Evolutionary conservation across 768 basidiomycete genomes (phyloP), one percentile per base, ranked within the genome.

Genomic region (Calvatia gigantea): DNA sequence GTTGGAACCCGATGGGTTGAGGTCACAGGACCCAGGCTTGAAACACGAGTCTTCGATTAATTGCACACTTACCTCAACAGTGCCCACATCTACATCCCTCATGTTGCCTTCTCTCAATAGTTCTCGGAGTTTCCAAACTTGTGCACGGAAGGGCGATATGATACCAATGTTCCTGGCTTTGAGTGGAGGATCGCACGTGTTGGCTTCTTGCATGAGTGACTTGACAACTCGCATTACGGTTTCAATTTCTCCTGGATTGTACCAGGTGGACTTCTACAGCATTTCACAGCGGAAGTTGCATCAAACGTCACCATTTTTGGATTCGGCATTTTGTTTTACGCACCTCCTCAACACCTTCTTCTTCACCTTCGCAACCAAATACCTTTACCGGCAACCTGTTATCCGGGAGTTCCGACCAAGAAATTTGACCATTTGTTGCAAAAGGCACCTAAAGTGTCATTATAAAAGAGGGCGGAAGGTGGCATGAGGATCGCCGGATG

Each of bases 401-500:
- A 41, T 75, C 75, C 1, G 70, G 57, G 8, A 81, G 61, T 2
- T 72, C 70, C 5, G 69, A 66, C 78, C 79, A 81, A 2, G 54
- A 51, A 23, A 79, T 64, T 15, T 53, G 64, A 19, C 79, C 78
- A 63, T 77, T 79, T 11, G 52, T 61, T 15, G 79, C 78, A 58
- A 65, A 76, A 1, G 79, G 78, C 51, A 75, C 70, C 54, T n/a
- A 81, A 57, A 2, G 71, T 72, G 57, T 81, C 79, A 46, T 75
- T 70, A 58, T 81, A 81, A 51, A 81, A 81, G n/a, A 81, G 69
- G 4, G 78, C 74, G 5, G 78, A 79, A 9, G 79, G 77, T 11
- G 78, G 77, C 79, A 80, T 81, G 43, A 81, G 66, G 54, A 81
- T 81, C 6, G 71, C 78, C 19, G 78, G 78, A 62, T 80, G 77